Evolutionary conservation across 2,329 filamentous ascomycete species (phyloP), one percentile per base, ranked within the genome.

Genomic region (Xylariaceae sp.): DNA sequence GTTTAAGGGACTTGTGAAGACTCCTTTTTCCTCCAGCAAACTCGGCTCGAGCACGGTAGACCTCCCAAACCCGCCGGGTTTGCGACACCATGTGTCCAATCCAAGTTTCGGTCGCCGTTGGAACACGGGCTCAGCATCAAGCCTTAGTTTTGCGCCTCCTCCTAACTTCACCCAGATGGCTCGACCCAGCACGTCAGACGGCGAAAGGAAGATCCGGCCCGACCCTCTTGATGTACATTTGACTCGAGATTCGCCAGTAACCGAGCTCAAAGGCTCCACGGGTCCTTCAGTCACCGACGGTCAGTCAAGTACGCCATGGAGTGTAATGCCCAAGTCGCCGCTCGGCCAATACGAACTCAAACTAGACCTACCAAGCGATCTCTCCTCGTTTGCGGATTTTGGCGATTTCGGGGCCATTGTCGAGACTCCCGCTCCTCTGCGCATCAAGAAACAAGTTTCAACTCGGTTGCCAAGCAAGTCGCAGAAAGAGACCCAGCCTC

Each of bases 161-260:
- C 65, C 70, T 10, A 64, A 70, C 9, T 68, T 65, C 1, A 67
- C 65, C 18, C 59, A 66, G 39, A 63, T 65, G 7, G 58, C 65
- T 15, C 65, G 68, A 19, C 68, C 69, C 2, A 67, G 65, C 6
- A 69, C 68, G 3, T 66, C 64, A 19, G 70, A 69, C 4, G 69
- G 64, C 7, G 58, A 37, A 21, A 70, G 67, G 42, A 73, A 71
- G 51, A 68, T 71, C 4, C 76, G 74, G 70, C 69, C 75, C 6
- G 77, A 76, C 55, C 75, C 78, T 0, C 68, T 80, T n/a, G 74
- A 79, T 12, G 70, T 76, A 30, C 73, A 78, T 53, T 76, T 76
- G 55, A 59, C 60, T 47, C 72, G 61, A 54, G 66, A 61, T 47
- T 61, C 44, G 43, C 61, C 47, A 60, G 7, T 64, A 59, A 12